Evolutionary conservation across 2,329 filamentous ascomycete genomes (phyloP).

Genomic region (Arthrobotrys iridis): DNA sequence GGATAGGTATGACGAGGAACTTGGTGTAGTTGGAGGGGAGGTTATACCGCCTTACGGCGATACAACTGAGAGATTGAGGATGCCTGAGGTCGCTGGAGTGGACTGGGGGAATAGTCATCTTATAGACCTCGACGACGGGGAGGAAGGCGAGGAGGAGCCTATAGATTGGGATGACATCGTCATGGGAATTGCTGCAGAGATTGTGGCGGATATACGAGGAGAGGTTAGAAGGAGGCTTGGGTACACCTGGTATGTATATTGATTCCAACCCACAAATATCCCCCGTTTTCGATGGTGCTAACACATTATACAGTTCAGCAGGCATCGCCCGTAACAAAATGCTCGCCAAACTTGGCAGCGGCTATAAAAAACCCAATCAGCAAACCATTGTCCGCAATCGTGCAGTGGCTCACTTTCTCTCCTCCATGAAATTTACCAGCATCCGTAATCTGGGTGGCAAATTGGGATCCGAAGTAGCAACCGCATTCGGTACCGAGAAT

Average conservation of each 20-base stretch:
- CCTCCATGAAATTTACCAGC: slow-evolving; percentile 89
- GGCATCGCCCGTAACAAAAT: slow-evolving; percentile 93
- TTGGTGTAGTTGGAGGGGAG: slow-evolving; percentile 64
- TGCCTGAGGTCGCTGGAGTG: slow-evolving; percentile 61
- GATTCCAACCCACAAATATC: neutral
- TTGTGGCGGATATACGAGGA: slow-evolving; percentile 78
- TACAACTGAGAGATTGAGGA: slow-evolving; percentile 69
- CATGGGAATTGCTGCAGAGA: slow-evolving; percentile 86
- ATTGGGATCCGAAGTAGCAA: slow-evolving; percentile 83
- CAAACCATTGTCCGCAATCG: slow-evolving; percentile 94
- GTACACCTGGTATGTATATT: slow-evolving; percentile 75
- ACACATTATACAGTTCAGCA: slow-evolving; percentile 68
- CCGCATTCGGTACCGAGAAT: slow-evolving; percentile 81
- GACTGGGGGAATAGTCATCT: slow-evolving; percentile 56
- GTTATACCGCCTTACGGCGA: slow-evolving; percentile 77
- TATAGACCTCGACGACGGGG: slow-evolving; percentile 73
- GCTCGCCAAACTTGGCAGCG: slow-evolving; percentile 91
- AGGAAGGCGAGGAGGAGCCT: slow-evolving; percentile 80
- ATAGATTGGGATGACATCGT: slow-evolving; percentile 93
- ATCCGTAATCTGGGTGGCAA: slow-evolving; percentile 96
- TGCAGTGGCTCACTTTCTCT: slow-evolving; percentile 80
- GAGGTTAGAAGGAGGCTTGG: slow-evolving; percentile 75
- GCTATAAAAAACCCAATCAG: slow-evolving; percentile 89
- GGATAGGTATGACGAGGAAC: slow-evolving; percentile 75
- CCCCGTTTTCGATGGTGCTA: too few species aligned